Evolutionary conservation across 805 yeast genomes (phyloP), one percentile per base, ranked within the genome.

Genomic region (Kuraishia molischiana): DNA sequence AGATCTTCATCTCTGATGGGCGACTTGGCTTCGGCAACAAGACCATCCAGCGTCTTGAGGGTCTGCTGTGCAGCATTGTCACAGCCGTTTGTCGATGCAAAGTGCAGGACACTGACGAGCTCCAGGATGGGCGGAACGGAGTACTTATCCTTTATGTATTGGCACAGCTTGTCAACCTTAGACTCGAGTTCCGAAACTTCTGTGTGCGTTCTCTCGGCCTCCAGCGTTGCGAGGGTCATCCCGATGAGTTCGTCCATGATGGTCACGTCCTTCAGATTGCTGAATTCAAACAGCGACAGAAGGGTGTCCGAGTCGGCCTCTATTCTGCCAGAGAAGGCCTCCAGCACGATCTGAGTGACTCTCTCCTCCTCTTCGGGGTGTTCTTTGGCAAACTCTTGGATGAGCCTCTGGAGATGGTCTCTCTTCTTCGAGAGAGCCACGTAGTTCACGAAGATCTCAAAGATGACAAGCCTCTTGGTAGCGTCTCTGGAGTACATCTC

Each of bases 401-500:
- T 43, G 5, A 55, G 42, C 31, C 44, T 47, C 22, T 44, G 36
- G 13, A 56, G 38, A 30, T 43, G 50, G 4, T 41, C 34, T n/a
- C 57, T 41, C 19, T 55, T 52, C 10, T 51, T 45, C 32, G 60
- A 52, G 18, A 60, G 41, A 33, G 55, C 34, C 8, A 57, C 49
- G 38, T 58, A 59, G 34, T 55, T 54, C 32, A 56, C 29, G 38
- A 60, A 58, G 13, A 58, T 45, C 41, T 57, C 61, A 42, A 58
- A 56, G 4, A 59, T 40, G 29, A 56, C 51, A 38, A 58, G 37
- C 35, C 62, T 44, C 9, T 50, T 32, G 4, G 32, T 34, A n/a
- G 24, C 20, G 38, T 54, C 44, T 18, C 40, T 11, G 1, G 37
- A 29, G 33, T 54, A 58, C n/a, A 41, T 44, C 1, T 44, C 18